Conservation (phyloP, 202 grass and related monocot genomes). For the Saccharum hybrid region DNA sequence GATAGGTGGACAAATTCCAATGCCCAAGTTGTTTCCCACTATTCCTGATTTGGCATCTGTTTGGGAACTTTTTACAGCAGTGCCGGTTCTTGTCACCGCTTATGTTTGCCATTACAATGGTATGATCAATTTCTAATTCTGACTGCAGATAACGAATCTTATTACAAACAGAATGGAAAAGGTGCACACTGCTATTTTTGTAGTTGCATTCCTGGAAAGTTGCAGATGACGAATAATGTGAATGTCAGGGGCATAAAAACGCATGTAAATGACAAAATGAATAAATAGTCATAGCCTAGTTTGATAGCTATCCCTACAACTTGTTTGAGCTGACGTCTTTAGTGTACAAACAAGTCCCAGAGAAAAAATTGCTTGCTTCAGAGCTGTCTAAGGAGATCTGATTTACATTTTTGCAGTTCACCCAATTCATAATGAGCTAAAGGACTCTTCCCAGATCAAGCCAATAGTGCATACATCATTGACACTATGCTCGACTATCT, state of each 20-base stretch:
- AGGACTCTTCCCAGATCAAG: conserved; percentile 85
- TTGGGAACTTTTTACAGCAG: conserved; percentile 92
- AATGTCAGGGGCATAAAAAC: conserved; percentile 10
- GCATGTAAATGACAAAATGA: background rate
- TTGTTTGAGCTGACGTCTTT: background rate
- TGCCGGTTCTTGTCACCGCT: conserved; percentile 90
- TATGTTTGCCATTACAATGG: conserved; percentile 97
- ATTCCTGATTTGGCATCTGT: conserved; percentile 77
- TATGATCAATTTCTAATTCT: conserved; percentile 35
- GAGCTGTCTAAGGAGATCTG: background rate
- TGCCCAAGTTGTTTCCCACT: conserved; percentile 89
- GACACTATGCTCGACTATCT: conserved; percentile 73
- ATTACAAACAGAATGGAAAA: background rate
- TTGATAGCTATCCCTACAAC: background rate
- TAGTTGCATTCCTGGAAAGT: conserved; percentile 10
- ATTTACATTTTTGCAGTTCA: conserved; percentile 71
- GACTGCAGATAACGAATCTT: background rate
- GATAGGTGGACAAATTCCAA: conserved; percentile 67
- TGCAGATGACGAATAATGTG: background rate
- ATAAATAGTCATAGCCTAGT: background rate
- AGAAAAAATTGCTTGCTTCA: conserved; percentile 4
- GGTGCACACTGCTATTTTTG: background rate
- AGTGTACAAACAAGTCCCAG: background rate
- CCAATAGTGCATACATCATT: conserved; percentile 77
- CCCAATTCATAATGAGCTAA: conserved; percentile 80